Percentiles rank a stretch among this genome's conserved stretches.
phyloP scores from a whole-genome alignment of 306 rosid species.

The Prunus armeniaca region DNA sequence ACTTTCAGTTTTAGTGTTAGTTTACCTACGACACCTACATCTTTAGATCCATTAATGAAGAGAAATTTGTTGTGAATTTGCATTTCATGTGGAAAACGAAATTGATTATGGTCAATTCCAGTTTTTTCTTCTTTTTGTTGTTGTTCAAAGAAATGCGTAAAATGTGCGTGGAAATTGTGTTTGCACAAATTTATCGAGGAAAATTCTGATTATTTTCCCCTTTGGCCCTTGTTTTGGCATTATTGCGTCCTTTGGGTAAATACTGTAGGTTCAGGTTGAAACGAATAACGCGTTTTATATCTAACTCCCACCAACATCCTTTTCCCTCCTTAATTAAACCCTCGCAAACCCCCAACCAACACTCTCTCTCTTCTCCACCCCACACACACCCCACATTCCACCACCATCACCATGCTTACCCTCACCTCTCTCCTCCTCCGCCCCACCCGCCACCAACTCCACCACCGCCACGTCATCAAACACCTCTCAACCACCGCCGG shows the following conservation, averaged over 20 bases:
- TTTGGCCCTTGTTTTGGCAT: neutral
- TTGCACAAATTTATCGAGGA: too few relatives aligned
- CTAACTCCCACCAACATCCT: neutral
- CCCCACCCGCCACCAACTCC: constrained; percentile 5
- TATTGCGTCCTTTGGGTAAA: neutral
- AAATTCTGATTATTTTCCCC: neutral
- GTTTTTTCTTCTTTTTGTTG: too few relatives aligned
- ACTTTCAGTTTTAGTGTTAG: too few relatives aligned
- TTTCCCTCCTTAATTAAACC: neutral
- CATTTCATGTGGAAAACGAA: too few relatives aligned
- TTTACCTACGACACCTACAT: too few relatives aligned
- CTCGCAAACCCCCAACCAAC: neutral
- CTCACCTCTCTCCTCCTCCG: neutral
- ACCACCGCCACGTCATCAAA: constrained; percentile 20
- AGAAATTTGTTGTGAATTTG: too few relatives aligned
- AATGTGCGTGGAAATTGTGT: too few relatives aligned
- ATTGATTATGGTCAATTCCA: too few relatives aligned
- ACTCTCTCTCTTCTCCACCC: neutral
- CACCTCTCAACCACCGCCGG: constrained; percentile 14
- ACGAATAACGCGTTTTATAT: too few relatives aligned
- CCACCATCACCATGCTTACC: neutral
- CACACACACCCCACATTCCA: neutral
- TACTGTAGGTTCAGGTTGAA: neutral
- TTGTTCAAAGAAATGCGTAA: too few relatives aligned
- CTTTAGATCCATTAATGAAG: too few relatives aligned